Evolutionary conservation across 805 yeast genomes (phyloP), one percentile per base, ranked within the genome.

Genomic region (Dipodascopsis uninucleata): DNA sequence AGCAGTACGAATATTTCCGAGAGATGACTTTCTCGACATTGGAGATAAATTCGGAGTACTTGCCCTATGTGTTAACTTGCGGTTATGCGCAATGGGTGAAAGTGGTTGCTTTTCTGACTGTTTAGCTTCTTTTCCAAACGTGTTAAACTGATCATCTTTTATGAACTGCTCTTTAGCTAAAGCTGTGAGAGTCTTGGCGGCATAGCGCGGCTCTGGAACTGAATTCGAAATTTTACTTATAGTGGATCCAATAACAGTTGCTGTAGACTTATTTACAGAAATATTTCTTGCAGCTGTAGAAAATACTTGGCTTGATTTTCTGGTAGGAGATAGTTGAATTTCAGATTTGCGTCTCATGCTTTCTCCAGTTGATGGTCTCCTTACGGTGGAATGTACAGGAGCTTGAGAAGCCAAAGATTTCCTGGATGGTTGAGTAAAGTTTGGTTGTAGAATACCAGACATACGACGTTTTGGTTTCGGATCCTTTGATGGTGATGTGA

Each of bases 11-110:
- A 39, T 28, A 21, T 31, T 36, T 4, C 28, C 33, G 17, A 21
- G n/a, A 16, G 45, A 29, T 17, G 31, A 35, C 18, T 23, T 37
- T 16, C 18, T 21, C 14, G 40, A 24, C 23, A 34, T 28, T n/a
- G 37, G 28, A 2, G 20, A 14, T 31, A 49, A 28, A 32, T 49
- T 45, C 4, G 53, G 53, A 12, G 53, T 45, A 21, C 53, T 49
- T 7, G 51, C 53, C 23, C 36, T 46, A 21, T 46, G 49, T 22
- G 45, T 49, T 26, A 49, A 26, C 21, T 36, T 41, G 10, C 39
- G n/a, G 10, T 34, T 36, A 10, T 44, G 14, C 4, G 43, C 36
- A n/a, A n/a, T n/a, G 1, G 50, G 47, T 5, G 38, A 21, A 35
- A 49, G 40, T 9, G 47, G 45, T 22, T 41, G 41, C 32, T 42